phyloP scores from a whole-genome alignment of 2,329 filamentous ascomycete genomes.

The Trichoderma koningii region DNA sequence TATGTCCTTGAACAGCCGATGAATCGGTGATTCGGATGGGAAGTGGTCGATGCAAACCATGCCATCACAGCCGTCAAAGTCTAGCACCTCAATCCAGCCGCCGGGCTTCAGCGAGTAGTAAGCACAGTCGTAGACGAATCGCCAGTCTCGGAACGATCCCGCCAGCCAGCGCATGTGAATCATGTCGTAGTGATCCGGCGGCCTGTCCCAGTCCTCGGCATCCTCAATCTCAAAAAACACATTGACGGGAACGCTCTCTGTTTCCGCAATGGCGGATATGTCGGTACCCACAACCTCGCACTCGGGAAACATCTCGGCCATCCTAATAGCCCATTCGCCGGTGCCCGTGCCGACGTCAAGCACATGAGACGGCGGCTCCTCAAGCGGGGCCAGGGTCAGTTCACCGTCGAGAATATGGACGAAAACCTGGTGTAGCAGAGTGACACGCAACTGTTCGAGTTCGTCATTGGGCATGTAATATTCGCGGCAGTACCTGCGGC shows the following conservation, averaged over 20 bases:
- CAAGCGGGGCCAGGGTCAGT: conserved; percentile 47
- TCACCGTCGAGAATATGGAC: conserved; percentile 52
- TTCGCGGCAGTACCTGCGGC: conserved; percentile 61
- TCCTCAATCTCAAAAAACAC: conserved; percentile 63
- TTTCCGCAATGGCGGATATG: conserved; percentile 58
- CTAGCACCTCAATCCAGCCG: conserved; percentile 59
- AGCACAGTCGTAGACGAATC: conserved; percentile 54
- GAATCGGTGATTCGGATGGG: conserved; percentile 49
- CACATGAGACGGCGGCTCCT: conserved; percentile 44
- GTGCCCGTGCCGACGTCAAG: conserved; percentile 63
- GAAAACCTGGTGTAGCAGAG: conserved; percentile 65
- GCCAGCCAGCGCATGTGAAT: conserved; percentile 59
- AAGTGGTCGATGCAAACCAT: conserved; percentile 43
- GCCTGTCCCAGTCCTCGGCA: conserved; percentile 61
- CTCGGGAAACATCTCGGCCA: conserved; percentile 55
- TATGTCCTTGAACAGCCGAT: conserved; percentile 46
- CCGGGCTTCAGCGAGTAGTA: conserved; percentile 57
- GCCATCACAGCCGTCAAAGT: conserved; percentile 52
- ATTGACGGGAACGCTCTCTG: conserved; percentile 58
- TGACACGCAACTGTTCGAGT: conserved; percentile 62
- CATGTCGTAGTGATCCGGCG: conserved; percentile 55
- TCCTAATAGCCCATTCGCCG: conserved; percentile 54
- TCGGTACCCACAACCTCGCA: conserved; percentile 62
- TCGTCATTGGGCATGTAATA: conserved; percentile 71
- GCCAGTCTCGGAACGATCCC: conserved; percentile 59